A percentile compares a stretch with the other conserved stretches of the same genome.
phyloP scores from a whole-genome alignment of 2,329 filamentous ascomycete species.

The Fusarium sp. region DNA sequence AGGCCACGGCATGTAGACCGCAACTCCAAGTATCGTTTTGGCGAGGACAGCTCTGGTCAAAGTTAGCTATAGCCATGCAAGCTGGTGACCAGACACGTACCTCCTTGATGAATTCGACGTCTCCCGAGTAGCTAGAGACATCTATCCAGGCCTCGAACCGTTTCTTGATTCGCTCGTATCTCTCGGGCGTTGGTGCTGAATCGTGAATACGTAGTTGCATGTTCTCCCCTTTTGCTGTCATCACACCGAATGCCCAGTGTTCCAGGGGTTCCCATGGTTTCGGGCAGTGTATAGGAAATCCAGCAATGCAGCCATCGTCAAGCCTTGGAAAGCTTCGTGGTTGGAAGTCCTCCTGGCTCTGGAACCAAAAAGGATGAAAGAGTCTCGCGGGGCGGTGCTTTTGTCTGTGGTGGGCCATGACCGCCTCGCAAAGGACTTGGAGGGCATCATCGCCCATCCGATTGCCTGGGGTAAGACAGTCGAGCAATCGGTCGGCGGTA shows the following conservation, averaged over 20 bases:
- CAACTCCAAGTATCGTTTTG: background rate
- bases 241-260: background rate
- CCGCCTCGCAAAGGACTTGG: background rate
- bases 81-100: background rate
- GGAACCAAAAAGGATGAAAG: background rate
- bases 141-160: background rate
- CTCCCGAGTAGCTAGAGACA: background rate
- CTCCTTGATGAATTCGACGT: background rate
- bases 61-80: background rate
- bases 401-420: background rate
- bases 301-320: background rate
- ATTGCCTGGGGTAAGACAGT: background rate
- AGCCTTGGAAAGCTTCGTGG: background rate
- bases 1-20: background rate
- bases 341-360: background rate
- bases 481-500: background rate
- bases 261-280: background rate
- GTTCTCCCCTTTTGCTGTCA: background rate
- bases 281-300: background rate
- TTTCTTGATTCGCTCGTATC: background rate
- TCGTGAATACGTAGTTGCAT: background rate
- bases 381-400: background rate
- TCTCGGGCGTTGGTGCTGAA: background rate
- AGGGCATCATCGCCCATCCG: background rate
- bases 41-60: background rate